These are phyloP conservation scores for Xylaria bambusicola DNA, from an alignment of 495 filamentous ascomycete species.

Conservation along the genomic window DNA sequence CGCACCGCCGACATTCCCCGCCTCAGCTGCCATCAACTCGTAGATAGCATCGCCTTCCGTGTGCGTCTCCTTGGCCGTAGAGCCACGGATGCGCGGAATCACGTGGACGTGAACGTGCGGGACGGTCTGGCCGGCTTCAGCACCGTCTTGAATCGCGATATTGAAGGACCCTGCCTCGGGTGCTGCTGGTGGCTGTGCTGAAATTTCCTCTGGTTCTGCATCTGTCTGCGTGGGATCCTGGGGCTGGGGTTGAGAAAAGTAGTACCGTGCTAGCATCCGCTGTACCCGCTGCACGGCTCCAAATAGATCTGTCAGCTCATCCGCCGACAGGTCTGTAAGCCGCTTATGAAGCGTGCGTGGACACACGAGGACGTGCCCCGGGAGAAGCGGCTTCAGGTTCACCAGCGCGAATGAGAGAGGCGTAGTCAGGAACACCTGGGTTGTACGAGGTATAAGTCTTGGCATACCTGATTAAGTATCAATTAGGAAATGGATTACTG, in stretches of 20 bases:
- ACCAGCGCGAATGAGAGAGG: slow-evolving; percentile 80
- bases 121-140: slow-evolving; percentile 84
- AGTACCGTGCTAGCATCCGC: slow-evolving; percentile 73
- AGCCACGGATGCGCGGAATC: slow-evolving; percentile 66
- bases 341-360: slow-evolving; percentile 65
- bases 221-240: neutral
- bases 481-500: no score
- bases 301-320: slow-evolving; percentile 84
- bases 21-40: slow-evolving; percentile 77
- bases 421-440: slow-evolving; percentile 80
- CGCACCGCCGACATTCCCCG: slow-evolving; percentile 75
- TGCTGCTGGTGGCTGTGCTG: neutral
- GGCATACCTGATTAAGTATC: slow-evolving; percentile 22
- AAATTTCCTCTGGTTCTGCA: neutral
- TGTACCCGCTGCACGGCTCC: slow-evolving; percentile 78
- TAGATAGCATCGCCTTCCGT: slow-evolving; percentile 67
- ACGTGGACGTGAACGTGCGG: slow-evolving; percentile 92
- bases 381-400: slow-evolving; percentile 91
- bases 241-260: slow-evolving; percentile 44
- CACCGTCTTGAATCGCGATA: slow-evolving; percentile 90
- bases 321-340: slow-evolving; percentile 69
- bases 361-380: slow-evolving; percentile 87
- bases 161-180: slow-evolving; percentile 67
- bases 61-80: slow-evolving; percentile 48
- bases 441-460: neutral